Conservation (phyloP, 73 alveolate genomes). For the Blepharisma japonicum region DNA sequence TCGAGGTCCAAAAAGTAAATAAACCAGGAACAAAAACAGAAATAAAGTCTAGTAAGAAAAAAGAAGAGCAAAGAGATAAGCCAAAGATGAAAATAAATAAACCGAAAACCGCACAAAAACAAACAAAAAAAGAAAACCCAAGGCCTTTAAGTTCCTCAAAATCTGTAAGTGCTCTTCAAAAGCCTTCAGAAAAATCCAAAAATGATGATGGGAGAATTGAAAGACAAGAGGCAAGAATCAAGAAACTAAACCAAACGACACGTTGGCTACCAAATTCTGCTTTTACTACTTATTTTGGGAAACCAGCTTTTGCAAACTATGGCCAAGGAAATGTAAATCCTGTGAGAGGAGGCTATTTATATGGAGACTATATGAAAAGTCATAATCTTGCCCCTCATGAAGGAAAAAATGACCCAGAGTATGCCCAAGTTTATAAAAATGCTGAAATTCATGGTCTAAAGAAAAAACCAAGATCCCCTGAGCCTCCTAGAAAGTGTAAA, state of each 20-base stretch:
- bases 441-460: neutral
- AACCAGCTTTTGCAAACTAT: constrained; percentile 95
- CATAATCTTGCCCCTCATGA: constrained; percentile 90
- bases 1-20: too few relatives aligned
- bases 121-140: too few relatives aligned
- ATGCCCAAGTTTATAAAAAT: constrained; percentile 67
- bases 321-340: constrained; percentile 94
- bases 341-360: constrained; percentile 85
- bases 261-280: constrained; percentile 96
- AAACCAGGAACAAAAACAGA: too few relatives aligned
- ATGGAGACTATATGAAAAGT: constrained; percentile 91
- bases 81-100: too few relatives aligned
- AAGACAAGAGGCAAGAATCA: neutral
- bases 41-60: too few relatives aligned
- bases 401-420: constrained; percentile 83
- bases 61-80: too few relatives aligned
- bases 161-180: too few relatives aligned
- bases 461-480: neutral
- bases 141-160: too few relatives aligned
- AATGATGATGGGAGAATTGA: neutral
- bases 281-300: constrained; percentile 91
- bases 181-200: too few relatives aligned
- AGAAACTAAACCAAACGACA: constrained; percentile 65
- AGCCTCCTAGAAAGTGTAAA: neutral
- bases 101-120: too few relatives aligned